Evolutionary conservation across 331 rosid species (phyloP), one percentile per base, ranked within the genome.

Genomic region (Pyrus hybrid): DNA sequence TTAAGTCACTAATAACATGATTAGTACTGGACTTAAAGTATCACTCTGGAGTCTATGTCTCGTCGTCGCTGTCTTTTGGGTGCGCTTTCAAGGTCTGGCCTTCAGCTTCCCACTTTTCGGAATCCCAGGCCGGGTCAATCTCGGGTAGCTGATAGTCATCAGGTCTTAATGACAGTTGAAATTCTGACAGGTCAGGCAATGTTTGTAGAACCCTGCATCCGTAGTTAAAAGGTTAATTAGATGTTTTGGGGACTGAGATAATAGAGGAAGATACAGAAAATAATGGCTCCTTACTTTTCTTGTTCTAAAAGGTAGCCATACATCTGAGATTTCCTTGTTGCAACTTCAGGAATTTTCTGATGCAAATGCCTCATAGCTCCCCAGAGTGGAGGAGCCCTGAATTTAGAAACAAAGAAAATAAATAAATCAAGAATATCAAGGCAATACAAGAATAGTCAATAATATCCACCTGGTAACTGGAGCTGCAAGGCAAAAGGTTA

Each of bases 281-380:
- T 45, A 74, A 74, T 49, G n/a, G 74, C 1, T 71, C 8, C 93
- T 83, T 87, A 95, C 99, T 86, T 90, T 68, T 92, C 93, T 88
- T 86, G 89, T 82, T 94, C 96, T 80, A 91, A 84, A 68, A 94
- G 96, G 84, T 83, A 83, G 76, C 93, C 92, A 80, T 94, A 86
- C 96, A 86, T 90, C 81, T 90, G 96, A 13, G 88, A 90, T 82
- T 90, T 92, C 86, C 91, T 85, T 71, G 97, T 80, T 72, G 99
- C 97, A 79, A 92, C 91, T 87, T 92, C 97, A 67, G 97, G 97
- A 60, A 94, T 87, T 80, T 94, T 94, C 82, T 88, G 97, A 73
- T 80, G 83, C 79, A 92, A 79, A 83, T 80, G 89, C 78, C 86
- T 90, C 96, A 92, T 92, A 41, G 85, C 91, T 70, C 99, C 99